These are phyloP conservation scores for Serendipita sp. DNA, from an alignment of 768 basidiomycete genomes.

Conservation along the genomic window DNA sequence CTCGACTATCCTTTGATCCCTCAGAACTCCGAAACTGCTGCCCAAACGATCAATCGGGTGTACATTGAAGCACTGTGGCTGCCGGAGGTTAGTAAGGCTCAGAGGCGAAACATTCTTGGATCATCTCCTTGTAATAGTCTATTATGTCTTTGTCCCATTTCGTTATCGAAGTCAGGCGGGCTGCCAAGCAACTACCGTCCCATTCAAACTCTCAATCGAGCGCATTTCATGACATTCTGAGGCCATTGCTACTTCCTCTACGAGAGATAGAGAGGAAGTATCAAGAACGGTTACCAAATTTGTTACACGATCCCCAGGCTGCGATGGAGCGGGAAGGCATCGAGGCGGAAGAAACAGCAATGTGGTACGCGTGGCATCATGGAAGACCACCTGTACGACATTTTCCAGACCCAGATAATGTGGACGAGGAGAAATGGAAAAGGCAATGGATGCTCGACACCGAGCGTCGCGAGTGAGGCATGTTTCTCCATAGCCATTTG, in stretches of 20 bases:
- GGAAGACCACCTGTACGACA: neutral
- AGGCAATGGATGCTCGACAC: slow-evolving; percentile 1
- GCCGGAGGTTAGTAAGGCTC: neutral
- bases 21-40: neutral
- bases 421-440: slow-evolving; percentile 5
- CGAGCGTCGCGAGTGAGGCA: neutral
- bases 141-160: neutral
- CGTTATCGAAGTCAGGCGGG: neutral
- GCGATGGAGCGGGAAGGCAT: neutral
- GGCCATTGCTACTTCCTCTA: slow-evolving; percentile 1
- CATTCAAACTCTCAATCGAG: neutral
- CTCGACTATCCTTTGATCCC: slow-evolving; percentile 7
- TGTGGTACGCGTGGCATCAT: slow-evolving; percentile 5
- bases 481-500: neutral
- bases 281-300: neutral
- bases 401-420: slow-evolving; percentile 2
- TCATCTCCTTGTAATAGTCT: slow-evolving; percentile 1
- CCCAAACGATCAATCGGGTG: neutral
- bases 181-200: neutral
- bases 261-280: neutral
- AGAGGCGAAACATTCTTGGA: neutral
- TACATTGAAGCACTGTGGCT: slow-evolving; percentile 6
- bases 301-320: neutral
- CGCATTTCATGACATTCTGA: neutral
- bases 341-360: neutral